Percentiles rank a stretch among this genome's conserved stretches.
phyloP scores from a whole-genome alignment of 495 filamentous ascomycete species.

The Neurospora tetraspora region DNA sequence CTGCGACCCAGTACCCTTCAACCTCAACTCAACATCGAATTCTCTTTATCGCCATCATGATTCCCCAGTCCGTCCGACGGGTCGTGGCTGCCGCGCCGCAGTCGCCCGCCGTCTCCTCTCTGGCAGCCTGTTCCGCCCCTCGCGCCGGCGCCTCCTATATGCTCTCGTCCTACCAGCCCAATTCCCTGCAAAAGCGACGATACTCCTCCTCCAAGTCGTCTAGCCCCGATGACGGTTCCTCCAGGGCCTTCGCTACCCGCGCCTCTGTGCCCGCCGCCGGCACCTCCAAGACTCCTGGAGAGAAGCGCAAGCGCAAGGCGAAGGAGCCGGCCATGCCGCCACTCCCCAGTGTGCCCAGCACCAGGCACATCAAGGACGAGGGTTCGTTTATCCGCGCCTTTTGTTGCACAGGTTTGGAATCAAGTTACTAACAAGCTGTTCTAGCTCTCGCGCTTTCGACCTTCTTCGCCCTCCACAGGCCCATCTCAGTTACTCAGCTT shows the following conservation, averaged over 20 bases:
- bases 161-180: conserved; percentile 26
- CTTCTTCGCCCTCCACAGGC: conserved; percentile 94
- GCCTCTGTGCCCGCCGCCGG: conserved; percentile 29
- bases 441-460: conserved; percentile 76
- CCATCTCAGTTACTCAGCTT: conserved; percentile 75
- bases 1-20: conserved; percentile 4
- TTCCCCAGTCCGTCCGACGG: conserved; percentile 43
- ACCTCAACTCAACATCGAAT: conserved; percentile 3
- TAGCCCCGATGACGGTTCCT: conserved; percentile 40
- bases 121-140: conserved; percentile 23
- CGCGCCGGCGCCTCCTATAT: conserved; percentile 25
- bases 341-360: conserved; percentile 76
- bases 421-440: conserved; percentile 4
- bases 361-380: conserved; percentile 63
- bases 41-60: conserved; percentile 26
- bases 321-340: conserved; percentile 32
- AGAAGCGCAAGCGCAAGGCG: conserved; percentile 37
- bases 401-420: neutral
- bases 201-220: conserved; percentile 51
- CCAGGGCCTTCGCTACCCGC: conserved; percentile 36
- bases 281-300: conserved; percentile 27
- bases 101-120: conserved; percentile 28
- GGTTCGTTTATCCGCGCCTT: conserved; percentile 39
- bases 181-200: conserved; percentile 32
- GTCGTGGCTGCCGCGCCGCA: conserved; percentile 33